Evolutionary conservation across 306 rosid genomes (phyloP).

Genomic region (Glycine tomentella): DNA sequence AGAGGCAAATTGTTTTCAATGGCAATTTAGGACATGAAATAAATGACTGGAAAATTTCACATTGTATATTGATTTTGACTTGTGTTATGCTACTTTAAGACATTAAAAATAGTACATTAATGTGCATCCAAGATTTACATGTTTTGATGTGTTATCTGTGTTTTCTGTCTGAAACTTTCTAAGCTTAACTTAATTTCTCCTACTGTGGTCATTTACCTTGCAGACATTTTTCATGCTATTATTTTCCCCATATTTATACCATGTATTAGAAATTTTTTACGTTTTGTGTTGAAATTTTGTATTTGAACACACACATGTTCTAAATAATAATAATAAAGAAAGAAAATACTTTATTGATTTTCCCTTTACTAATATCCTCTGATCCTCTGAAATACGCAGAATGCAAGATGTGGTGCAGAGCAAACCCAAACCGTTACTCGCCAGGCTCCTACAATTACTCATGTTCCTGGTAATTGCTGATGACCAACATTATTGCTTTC

Average conservation of each 20-base stretch:
- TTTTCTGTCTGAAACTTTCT: background rate
- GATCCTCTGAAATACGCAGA: constrained; percentile 63
- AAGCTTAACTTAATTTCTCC: constrained; percentile 6
- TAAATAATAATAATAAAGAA: constrained; percentile 1
- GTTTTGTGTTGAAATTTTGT: background rate
- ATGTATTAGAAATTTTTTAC: background rate
- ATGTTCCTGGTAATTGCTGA: constrained; percentile 76
- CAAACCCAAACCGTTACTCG: constrained; percentile 93
- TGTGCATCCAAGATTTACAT: background rate
- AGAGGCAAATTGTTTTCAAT: background rate
- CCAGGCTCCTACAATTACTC: constrained; percentile 95
- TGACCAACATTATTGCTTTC: background rate
- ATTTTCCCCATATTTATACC: background rate
- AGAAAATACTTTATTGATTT: background rate
- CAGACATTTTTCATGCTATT: constrained; percentile 14
- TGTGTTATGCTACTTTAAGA: constrained; percentile 13
- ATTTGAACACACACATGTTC: constrained; percentile 34
- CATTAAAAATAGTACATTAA: constrained; percentile 5
- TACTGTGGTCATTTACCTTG: constrained; percentile 1
- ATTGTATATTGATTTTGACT: constrained; percentile 12
- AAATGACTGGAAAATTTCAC: constrained; percentile 1
- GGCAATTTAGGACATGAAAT: constrained; percentile 13
- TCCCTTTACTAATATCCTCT: constrained; percentile 12
- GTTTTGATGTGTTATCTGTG: constrained; percentile 1
- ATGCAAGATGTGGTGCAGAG: constrained; percentile 83